Percentiles rank a stretch among this genome's conserved stretches.
phyloP scores from a whole-genome alignment of 2,329 filamentous ascomycete species.

The Emergomyces pasteurianus region DNA sequence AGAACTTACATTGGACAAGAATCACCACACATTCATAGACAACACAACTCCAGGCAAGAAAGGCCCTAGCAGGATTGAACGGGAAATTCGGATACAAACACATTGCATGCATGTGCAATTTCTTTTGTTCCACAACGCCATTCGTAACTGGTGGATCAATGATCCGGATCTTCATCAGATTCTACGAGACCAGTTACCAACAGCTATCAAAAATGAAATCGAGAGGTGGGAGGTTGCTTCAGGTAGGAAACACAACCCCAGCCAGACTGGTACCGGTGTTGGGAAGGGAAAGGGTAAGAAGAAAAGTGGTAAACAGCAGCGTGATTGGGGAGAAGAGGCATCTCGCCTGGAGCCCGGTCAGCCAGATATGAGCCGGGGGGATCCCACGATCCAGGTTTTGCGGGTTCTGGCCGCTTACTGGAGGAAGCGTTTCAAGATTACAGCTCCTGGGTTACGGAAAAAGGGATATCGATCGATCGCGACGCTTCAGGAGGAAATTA shows the following conservation, averaged over 20 bases:
- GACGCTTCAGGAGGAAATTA: constrained; percentile 59
- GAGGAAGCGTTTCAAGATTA: constrained; percentile 71
- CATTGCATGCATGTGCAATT: constrained; percentile 84
- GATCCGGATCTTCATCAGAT: constrained; percentile 64
- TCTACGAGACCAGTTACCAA: constrained; percentile 60
- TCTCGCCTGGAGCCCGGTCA: constrained; percentile 56
- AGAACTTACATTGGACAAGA: constrained; percentile 53
- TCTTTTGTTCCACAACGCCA: constrained; percentile 77
- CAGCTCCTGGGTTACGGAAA: constrained; percentile 72
- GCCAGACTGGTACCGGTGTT: constrained; percentile 29
- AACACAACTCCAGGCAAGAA: constrained; percentile 55
- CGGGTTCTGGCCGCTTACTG: constrained; percentile 72
- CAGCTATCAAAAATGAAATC: constrained; percentile 57
- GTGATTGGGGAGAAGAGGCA: constrained; percentile 64
- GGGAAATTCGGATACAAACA: constrained; percentile 61
- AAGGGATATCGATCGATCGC: constrained; percentile 74
- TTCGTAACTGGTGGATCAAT: constrained; percentile 74
- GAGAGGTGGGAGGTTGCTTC: constrained; percentile 61
- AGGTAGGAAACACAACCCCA: constrained; percentile 43
- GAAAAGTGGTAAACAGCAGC: constrained; percentile 19
- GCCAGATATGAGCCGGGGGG: constrained; percentile 68
- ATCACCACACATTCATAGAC: constrained; percentile 47
- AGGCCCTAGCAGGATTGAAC: constrained; percentile 73
- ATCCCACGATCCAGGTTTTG: constrained; percentile 67
- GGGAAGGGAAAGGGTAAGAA: constrained; percentile 29